Evolutionary conservation across 495 filamentous ascomycete genomes (phyloP).

Genomic region (Lichina pygmaea): DNA sequence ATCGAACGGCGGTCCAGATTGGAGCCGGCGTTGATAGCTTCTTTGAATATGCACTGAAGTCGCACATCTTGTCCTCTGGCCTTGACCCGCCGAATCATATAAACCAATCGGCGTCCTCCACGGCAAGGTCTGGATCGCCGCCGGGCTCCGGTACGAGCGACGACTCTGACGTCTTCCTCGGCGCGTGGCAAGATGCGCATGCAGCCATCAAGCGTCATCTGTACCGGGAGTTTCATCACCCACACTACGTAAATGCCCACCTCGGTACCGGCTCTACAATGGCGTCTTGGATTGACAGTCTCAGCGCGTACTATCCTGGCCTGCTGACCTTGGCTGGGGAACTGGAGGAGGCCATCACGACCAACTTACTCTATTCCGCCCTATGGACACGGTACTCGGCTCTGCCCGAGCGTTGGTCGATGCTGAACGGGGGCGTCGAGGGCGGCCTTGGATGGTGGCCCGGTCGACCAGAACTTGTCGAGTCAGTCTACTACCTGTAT

Average conservation of each 20-base stretch:
- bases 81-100: conserved; percentile 6
- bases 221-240: conserved; percentile 49
- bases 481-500: conserved; percentile 84
- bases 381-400: conserved; percentile 86
- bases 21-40: conserved; percentile 94
- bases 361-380: conserved; percentile 70
- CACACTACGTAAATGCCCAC: conserved; percentile 79
- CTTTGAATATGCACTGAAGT: conserved; percentile 92
- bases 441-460: conserved; percentile 82
- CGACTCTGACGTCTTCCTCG: conserved; percentile 33
- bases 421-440: conserved; percentile 62
- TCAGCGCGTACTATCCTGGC: conserved; percentile 86
- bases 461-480: conserved; percentile 82
- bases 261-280: conserved; percentile 55
- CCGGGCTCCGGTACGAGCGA: conserved; percentile 16
- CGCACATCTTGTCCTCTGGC: conserved; percentile 65
- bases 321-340: conserved; percentile 69
- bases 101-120: conserved; percentile 4
- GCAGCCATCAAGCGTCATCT: conserved; percentile 68
- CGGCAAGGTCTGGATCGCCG: too few species aligned
- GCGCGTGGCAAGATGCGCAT: conserved; percentile 69
- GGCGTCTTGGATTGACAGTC: conserved; percentile 82
- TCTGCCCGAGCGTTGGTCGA: conserved; percentile 81
- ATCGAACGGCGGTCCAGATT: conserved; percentile 18
- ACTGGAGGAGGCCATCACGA: conserved; percentile 67